A percentile compares a stretch with the other conserved stretches of the same genome.
Conservation (phyloP, 345 rosid species). For the Passiflora organensis region DNA sequence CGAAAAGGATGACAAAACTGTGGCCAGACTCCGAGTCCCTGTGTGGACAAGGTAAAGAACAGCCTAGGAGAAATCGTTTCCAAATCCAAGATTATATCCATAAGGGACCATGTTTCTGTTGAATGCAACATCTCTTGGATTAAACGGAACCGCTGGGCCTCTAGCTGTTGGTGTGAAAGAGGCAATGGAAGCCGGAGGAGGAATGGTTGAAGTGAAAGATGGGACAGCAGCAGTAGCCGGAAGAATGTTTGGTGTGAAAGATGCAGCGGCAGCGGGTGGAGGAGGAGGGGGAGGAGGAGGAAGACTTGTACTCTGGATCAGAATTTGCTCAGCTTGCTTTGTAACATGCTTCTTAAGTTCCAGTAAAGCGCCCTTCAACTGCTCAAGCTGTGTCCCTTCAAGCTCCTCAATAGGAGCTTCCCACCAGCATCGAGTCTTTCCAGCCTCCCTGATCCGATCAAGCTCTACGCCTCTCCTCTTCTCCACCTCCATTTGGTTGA, state of each 20-base stretch:
- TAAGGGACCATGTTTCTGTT: not conserved
- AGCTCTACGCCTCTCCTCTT: constrained; percentile 37
- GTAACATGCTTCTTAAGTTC: constrained; percentile 35
- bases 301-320: constrained; percentile 12
- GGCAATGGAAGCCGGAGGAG: not conserved
- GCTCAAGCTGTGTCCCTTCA: constrained; percentile 24
- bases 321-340: constrained; percentile 24
- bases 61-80: not conserved
- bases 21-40: not conserved
- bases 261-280: not conserved
- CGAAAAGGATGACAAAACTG: too few species aligned
- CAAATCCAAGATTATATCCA: not conserved
- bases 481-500: constrained; percentile 41
- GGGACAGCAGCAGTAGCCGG: not conserved
- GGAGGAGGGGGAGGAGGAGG: constrained; percentile 14
- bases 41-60: not conserved
- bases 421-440: constrained; percentile 42
- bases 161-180: not conserved
- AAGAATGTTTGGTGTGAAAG: not conserved
- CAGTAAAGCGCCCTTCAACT: constrained; percentile 29
- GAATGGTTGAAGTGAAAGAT: not conserved
- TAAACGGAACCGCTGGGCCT: not conserved
- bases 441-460: constrained; percentile 20
- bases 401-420: constrained; percentile 34
- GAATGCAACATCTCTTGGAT: not conserved